These are phyloP conservation scores for Fomitopsis pinicola DNA, from an alignment of 1,284 basidiomycete species.

Conservation along the genomic window DNA sequence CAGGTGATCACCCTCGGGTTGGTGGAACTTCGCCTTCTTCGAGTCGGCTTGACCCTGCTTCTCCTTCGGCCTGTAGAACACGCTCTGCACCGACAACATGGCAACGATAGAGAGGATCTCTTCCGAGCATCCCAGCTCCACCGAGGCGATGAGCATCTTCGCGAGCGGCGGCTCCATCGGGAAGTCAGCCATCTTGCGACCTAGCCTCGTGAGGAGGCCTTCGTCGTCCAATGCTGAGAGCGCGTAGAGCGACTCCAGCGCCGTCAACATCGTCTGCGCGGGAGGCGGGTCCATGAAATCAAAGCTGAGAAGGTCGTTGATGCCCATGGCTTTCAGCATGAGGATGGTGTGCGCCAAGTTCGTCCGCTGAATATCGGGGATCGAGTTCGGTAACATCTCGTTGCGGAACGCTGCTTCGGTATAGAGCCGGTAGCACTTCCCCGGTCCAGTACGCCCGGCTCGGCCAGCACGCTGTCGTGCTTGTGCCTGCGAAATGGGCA, in stretches of 20 bases:
- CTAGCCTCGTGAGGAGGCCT: conserved; percentile 79
- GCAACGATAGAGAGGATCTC: conserved; percentile 97
- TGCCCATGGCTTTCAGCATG: conserved; percentile 97
- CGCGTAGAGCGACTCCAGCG: conserved; percentile 91
- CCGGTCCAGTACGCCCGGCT: conserved; percentile 96
- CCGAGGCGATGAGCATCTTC: conserved; percentile 99
- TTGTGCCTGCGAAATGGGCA: conserved; percentile 99
- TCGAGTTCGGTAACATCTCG: conserved; percentile 97
- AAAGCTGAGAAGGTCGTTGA: conserved; percentile 97
- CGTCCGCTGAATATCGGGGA: conserved; percentile 96
- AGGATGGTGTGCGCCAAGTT: conserved; percentile 93
- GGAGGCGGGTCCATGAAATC: conserved; percentile 99
- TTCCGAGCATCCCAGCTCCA: conserved; percentile 94
- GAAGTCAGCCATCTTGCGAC: conserved; percentile 69
- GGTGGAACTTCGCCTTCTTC: conserved; percentile 98
- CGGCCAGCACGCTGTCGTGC: conserved; percentile 94
- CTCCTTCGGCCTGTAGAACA: conserved; percentile 98
- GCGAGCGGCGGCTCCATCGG: conserved; percentile 96
- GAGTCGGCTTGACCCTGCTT: conserved; percentile 99
- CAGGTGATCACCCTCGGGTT: conserved; percentile 96
- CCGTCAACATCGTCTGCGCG: conserved; percentile 92
- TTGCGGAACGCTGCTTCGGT: conserved; percentile 98
- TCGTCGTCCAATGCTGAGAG: conserved; percentile 96
- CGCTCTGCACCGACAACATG: conserved; percentile 95
- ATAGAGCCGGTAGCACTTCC: conserved; percentile 97